phyloP scores from a whole-genome alignment of 140 eudicot genomes.

The Ambrosia hybrid region DNA sequence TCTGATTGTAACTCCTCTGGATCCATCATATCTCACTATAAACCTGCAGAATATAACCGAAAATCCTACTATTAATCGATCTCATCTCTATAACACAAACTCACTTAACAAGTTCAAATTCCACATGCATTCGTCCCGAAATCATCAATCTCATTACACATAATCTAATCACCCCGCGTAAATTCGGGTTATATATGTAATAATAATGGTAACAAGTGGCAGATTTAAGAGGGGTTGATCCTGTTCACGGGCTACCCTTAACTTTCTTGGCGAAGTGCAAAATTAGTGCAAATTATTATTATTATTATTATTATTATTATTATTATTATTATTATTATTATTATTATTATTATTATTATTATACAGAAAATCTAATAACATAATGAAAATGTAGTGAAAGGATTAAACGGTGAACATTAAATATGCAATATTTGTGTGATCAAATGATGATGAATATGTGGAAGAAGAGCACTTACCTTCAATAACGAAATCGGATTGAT shows the following conservation, averaged over 20 bases:
- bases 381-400: slow-evolving; percentile 5
- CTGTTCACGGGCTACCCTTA: too few relatives aligned
- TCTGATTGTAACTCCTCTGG: slow-evolving; percentile 26
- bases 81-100: neutral
- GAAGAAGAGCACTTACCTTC: slow-evolving; percentile 3
- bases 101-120: neutral
- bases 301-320: too few relatives aligned
- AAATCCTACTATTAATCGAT: slow-evolving; percentile 22
- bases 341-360: too few relatives aligned
- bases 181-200: slow-evolving; percentile 12
- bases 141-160: neutral
- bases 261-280: too few relatives aligned
- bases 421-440: too few relatives aligned
- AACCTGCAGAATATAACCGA: slow-evolving; percentile 9
- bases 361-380: neutral
- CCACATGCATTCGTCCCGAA: neutral
- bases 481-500: neutral
- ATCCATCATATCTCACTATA: slow-evolving; percentile 30
- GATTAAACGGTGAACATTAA: neutral
- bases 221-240: too few relatives aligned
- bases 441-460: neutral
- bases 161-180: slow-evolving; percentile 8
- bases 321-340: too few relatives aligned
- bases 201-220: neutral
- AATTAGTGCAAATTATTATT: too few relatives aligned